Evolutionary conservation across 164 flowering plant genomes (phyloP).

Genomic region (Stephania cephalantha): DNA sequence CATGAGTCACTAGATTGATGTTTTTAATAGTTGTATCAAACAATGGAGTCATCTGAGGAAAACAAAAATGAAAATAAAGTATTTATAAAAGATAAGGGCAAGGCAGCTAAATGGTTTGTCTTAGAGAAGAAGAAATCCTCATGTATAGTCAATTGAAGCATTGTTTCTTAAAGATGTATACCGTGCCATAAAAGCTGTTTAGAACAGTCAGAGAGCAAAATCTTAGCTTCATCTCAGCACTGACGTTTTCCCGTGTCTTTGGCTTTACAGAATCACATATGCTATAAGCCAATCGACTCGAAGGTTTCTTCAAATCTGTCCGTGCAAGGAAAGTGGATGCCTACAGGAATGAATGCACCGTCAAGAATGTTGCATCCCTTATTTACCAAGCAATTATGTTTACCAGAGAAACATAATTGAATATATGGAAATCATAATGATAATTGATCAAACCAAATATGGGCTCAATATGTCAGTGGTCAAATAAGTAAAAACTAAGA

Average conservation of each 20-base stretch:
- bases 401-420: too few relatives aligned
- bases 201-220: constrained; percentile 75
- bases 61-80: too few relatives aligned
- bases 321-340: constrained; percentile 96
- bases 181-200: constrained; percentile 92
- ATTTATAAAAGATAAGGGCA: too few relatives aligned
- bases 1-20: constrained; percentile 92
- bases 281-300: constrained; percentile 69
- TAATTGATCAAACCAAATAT: too few relatives aligned
- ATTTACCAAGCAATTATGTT: too few relatives aligned
- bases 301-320: constrained; percentile 77
- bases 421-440: too few relatives aligned
- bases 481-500: too few relatives aligned
- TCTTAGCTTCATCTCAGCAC: constrained; percentile 82
- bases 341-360: constrained; percentile 30
- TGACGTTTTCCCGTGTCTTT: constrained; percentile 70
- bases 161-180: constrained; percentile 23
- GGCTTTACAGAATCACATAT: constrained; percentile 83
- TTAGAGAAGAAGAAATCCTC: background rate
- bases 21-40: constrained; percentile 81
- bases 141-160: background rate
- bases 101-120: background rate
- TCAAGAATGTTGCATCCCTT: background rate
- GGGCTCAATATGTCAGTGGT: too few relatives aligned
- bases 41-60: constrained; percentile 85